Evolutionary conservation across 116 monocot species (phyloP).

Genomic region (Iris pallida): DNA sequence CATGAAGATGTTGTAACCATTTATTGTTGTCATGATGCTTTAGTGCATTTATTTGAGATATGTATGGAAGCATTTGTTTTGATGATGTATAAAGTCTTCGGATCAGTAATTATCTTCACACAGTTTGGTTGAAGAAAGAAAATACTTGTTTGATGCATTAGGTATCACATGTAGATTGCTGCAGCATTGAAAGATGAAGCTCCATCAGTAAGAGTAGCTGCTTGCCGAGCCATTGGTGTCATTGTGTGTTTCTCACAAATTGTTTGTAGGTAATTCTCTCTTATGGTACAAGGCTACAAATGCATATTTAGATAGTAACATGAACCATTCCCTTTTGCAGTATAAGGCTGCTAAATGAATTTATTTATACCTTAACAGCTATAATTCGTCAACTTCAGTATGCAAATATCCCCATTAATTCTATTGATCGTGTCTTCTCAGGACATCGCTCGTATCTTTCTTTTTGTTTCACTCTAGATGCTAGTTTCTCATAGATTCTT

Average conservation of each 20-base stretch:
- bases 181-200: conserved; percentile 54
- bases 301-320: not conserved
- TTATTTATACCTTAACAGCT: conserved; percentile 68
- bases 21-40: too few species aligned
- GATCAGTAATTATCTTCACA: too few species aligned
- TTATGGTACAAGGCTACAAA: not conserved
- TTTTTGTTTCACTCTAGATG: not conserved
- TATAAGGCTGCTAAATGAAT: conserved; percentile 43
- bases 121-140: too few species aligned
- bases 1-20: too few species aligned
- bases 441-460: not conserved
- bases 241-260: conserved; percentile 62
- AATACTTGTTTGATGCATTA: not conserved
- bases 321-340: conserved; percentile 34
- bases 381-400: conserved; percentile 66
- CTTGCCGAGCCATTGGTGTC: conserved; percentile 94
- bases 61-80: too few species aligned
- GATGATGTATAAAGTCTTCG: too few species aligned
- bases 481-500: conserved; percentile 1
- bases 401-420: conserved; percentile 1
- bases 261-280: conserved; percentile 46
- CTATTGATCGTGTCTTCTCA: not conserved
- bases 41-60: too few species aligned
- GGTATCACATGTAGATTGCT: conserved; percentile 38
- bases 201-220: conserved; percentile 80